Evolutionary conservation across 2,329 filamentous ascomycete genomes (phyloP).

Genomic region (Pseudonectria buxi): DNA sequence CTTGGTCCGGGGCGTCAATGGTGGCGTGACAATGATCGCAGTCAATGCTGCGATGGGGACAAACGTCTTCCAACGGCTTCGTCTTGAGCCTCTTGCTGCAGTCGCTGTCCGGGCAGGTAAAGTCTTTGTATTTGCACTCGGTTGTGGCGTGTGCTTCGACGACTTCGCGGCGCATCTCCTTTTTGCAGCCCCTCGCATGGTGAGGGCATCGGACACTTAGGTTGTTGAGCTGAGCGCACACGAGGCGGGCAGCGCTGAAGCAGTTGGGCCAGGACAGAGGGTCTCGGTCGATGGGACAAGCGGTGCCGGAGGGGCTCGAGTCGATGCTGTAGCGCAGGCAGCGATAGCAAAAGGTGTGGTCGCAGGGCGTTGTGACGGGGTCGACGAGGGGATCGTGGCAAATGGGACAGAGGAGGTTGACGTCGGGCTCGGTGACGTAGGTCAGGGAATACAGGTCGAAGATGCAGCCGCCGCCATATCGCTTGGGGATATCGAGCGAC

Average conservation of each 20-base stretch:
- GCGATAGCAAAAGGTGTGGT: constrained; percentile 57
- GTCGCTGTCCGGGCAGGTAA: constrained; percentile 46
- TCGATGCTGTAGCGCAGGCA: constrained; percentile 43
- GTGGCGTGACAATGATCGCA: constrained; percentile 49
- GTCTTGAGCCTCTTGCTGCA: constrained; percentile 47
- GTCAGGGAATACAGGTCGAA: constrained; percentile 41
- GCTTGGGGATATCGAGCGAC: constrained; percentile 32
- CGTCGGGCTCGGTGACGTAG: constrained; percentile 38
- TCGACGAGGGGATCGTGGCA: constrained; percentile 56
- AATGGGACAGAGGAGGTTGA: constrained; percentile 46
- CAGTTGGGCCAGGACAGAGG: constrained; percentile 33
- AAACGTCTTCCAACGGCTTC: constrained; percentile 44
- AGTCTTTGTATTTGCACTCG: constrained; percentile 49
- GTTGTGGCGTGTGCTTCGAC: constrained; percentile 50
- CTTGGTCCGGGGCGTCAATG: constrained; percentile 39
- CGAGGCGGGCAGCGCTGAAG: constrained; percentile 38
- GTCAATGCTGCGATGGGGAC: constrained; percentile 44
- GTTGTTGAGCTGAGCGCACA: constrained; percentile 55
- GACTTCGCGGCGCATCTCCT: constrained; percentile 44
- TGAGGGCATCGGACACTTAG: constrained; percentile 55
- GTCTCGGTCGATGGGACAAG: constrained; percentile 55
- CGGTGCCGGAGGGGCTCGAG: constrained; percentile 32
- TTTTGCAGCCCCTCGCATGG: constrained; percentile 41
- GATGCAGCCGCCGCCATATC: constrained; percentile 30
- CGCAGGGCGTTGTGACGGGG: constrained; percentile 55